Evolutionary conservation across 75 land plant genomes (phyloP).

Genomic region (Selaginella tamariscina): DNA sequence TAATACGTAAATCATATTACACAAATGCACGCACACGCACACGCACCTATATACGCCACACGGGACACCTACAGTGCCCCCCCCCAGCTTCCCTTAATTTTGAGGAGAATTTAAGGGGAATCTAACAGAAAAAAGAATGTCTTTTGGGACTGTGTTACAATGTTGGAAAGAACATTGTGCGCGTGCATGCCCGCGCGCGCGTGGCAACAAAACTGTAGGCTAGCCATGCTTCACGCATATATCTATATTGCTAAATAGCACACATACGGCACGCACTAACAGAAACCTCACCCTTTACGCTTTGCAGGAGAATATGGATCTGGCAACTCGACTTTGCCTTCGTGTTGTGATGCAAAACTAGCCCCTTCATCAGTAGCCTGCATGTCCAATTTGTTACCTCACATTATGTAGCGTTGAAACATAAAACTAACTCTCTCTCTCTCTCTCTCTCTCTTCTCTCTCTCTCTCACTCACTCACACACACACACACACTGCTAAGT

Average conservation of each 20-base stretch:
- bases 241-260: neutral
- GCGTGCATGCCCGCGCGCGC: neutral
- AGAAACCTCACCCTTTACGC: conserved; percentile 35
- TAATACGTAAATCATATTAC: conserved; percentile 12
- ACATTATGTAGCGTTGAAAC: too few species aligned
- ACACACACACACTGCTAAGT: too few species aligned
- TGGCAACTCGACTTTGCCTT: neutral
- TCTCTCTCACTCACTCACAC: neutral
- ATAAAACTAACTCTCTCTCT: too few species aligned
- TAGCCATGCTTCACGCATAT: neutral
- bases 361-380: too few species aligned
- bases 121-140: neutral
- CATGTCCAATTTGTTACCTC: too few species aligned
- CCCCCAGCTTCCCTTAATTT: neutral
- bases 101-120: neutral
- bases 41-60: neutral
- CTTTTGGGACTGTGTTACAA: neutral
- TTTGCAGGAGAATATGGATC: conserved; percentile 46
- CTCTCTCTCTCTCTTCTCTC: neutral
- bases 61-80: neutral
- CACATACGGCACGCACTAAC: neutral
- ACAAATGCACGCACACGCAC: neutral
- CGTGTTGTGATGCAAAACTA: too few species aligned
- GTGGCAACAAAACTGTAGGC: neutral
- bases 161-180: neutral